Base-by-base conservation (phyloP, 768 basidiomycete genomes). In the Inosperma sp. region DNA sequence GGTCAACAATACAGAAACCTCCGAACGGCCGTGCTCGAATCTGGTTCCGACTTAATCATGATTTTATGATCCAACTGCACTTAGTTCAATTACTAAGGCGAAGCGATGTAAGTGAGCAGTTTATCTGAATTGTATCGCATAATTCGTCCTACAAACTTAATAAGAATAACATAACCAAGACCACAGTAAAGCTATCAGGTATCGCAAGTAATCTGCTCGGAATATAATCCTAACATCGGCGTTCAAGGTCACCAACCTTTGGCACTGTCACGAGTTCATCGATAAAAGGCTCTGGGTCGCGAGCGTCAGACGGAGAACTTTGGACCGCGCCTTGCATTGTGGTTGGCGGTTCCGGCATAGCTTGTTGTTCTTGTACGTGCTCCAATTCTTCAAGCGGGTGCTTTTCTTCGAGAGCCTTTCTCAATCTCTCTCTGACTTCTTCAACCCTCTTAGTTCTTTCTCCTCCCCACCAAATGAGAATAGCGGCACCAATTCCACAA, bases 1-100 rank as follows among this genome's bases (percentile, higher is more conserved):
- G 96, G 94, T 14, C 95, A 98, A 68, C 93, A 96, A 66, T 98
- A 98, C 67, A 76, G 91, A 49, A 93, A 93, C 3, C 96, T 96
- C 2, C 69, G 78, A 26, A 77, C 94, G 65, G 94, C 94, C 21
- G 72, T 99, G 23, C 63, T 80, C 14, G 82, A 86, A 37, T 80
- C 79, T 37, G 94, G 93, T 23, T 90, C 90, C 65, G 96, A 99
- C 70, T 79, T 98, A 17, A 98, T 98, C 63, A 98, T 99, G 96
- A 0, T 85, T 99, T 31, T 94, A 96, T 66, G 92, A 89, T 16
- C 75, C 77, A 46, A 72, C 75, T 52, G 65, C 66, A 39, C 72
- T 66, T 25, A 67, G 76, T 30, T 68, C 77, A 2, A 69, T 71
- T 9, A 61, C 65, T 16, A 86, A 91, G 62, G 92, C 93, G n/a